Base-by-base conservation (phyloP, 371 early-diverging fungal species). In the Scutellospora calospora region DNA sequence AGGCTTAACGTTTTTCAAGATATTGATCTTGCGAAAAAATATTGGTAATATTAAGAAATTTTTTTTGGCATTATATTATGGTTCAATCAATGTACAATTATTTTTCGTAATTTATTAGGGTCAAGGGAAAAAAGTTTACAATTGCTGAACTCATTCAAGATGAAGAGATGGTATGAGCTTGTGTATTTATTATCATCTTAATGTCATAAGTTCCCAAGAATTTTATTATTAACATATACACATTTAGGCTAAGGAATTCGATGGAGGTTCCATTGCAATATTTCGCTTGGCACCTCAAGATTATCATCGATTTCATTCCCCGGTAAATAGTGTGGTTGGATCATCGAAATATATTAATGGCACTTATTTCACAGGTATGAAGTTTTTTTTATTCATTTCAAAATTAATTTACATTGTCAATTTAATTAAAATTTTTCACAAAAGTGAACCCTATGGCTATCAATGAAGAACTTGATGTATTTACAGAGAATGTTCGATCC, bases 241-340 rank as follows among this genome's bases (percentile, higher is more conserved):
- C 14, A 25, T 27, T 35, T 65, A 27, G 33, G 45, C 79, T n/a
- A 11, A 65, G 18, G 41, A 59, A 14, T 95, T 88, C 79, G 87
- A 87, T 1, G 93, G 91, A 1, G 96, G 95, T 5, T 85, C 91
- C 0, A 77, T 95, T 71, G 90, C 91, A 14, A 91, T 97, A 38
- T 95, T 94, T 83, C 89, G 97, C 29, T 85, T 97, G 31, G 95
- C 96, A 0, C 96, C 97, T 1, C 95, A 95, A 82, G 97, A 97
- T 83, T 97, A 97, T 83, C 97, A 97, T 81, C 87, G 90, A 73
- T 95, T 93, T 85, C 95, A 96, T 83, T 86, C 89, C 3, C 97
- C 97, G 16, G 92, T 95, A 9, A 93, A 93, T 81, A 95, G 97
- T 18, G 80, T 86, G 1, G 79, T 95, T 33, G 86, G 86, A 5